Evolutionary conservation across 192 early-diverging fungal genomes (phyloP).

Genomic region (Martensiomyces pterosporus): DNA sequence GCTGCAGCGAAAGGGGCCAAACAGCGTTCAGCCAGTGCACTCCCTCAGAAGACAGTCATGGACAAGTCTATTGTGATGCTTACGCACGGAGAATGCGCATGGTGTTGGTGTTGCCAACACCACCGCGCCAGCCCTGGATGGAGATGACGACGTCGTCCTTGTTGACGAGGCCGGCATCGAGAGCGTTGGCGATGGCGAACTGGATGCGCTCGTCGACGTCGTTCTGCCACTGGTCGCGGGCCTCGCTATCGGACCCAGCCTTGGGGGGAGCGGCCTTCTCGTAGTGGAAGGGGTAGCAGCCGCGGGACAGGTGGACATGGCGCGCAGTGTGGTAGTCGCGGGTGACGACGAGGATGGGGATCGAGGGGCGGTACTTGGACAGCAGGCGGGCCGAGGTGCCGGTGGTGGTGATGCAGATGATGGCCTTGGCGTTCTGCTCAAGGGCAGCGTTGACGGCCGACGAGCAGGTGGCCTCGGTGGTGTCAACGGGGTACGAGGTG

Average conservation of each 20-base stretch:
- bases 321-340: conserved; percentile 69
- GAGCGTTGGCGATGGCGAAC: conserved; percentile 73
- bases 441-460: conserved; percentile 81
- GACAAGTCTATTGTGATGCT: conserved; percentile 26
- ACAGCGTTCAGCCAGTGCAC: too few relatives aligned
- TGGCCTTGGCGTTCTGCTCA: conserved; percentile 80
- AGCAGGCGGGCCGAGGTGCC: conserved; percentile 86
- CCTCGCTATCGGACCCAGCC: conserved; percentile 40
- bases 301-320: conserved; percentile 72
- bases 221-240: conserved; percentile 69
- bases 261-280: conserved; percentile 39
- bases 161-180: conserved; percentile 61
- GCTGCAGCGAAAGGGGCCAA: too few relatives aligned
- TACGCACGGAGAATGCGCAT: conserved; percentile 69
- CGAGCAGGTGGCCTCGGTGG: conserved; percentile 89
- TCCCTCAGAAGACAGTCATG: too few relatives aligned
- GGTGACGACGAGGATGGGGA: conserved; percentile 91
- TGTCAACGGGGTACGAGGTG: conserved; percentile 68
- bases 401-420: conserved; percentile 86
- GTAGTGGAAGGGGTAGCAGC: conserved; percentile 79
- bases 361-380: conserved; percentile 90
- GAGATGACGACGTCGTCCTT: conserved; percentile 67
- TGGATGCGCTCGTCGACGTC: conserved; percentile 75
- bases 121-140: conserved; percentile 75
- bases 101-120: conserved; percentile 79